Percentiles rank a stretch among this genome's conserved stretches.
phyloP scores from a whole-genome alignment of 345 rosid genomes.

The Aegle marmelos region DNA sequence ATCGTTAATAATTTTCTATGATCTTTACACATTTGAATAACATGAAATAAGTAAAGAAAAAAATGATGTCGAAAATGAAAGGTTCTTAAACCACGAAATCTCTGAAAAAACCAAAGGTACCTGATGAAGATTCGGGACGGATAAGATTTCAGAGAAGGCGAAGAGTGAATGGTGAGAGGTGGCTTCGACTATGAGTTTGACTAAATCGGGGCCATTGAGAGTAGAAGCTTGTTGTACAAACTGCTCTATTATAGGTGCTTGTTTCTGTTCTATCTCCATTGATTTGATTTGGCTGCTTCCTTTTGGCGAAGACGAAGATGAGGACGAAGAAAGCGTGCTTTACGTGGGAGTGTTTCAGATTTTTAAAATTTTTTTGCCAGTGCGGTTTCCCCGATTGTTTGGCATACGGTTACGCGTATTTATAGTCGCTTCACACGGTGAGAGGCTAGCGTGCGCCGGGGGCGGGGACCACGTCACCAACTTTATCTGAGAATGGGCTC shows the following conservation, averaged over 20 bases:
- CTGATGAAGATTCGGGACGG: slow-evolving; percentile 47
- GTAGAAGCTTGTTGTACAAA: slow-evolving; percentile 36
- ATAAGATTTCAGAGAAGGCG: slow-evolving; percentile 91
- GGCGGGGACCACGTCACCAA: too few species aligned
- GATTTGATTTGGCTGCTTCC: neutral
- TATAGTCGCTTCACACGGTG: too few species aligned
- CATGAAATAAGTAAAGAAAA: neutral
- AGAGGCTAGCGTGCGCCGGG: too few species aligned
- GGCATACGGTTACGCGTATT: too few species aligned
- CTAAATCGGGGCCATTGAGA: slow-evolving; percentile 3
- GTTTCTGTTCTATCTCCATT: slow-evolving; percentile 45
- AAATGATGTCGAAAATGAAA: neutral
- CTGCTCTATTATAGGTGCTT: slow-evolving; percentile 31
- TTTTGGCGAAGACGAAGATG: too few species aligned
- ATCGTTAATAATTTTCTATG: neutral
- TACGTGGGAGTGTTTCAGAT: neutral
- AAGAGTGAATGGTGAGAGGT: slow-evolving; percentile 84
- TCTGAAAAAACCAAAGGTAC: slow-evolving; percentile 13
- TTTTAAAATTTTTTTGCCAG: too few species aligned
- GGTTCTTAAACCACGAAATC: neutral
- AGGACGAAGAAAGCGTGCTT: too few species aligned
- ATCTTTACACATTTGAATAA: too few species aligned
- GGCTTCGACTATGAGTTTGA: slow-evolving; percentile 51
- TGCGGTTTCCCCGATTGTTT: too few species aligned
- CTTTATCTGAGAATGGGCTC: too few species aligned